Evolutionary conservation across 768 basidiomycete species (phyloP).

Genomic region (Trametes cubensis): DNA sequence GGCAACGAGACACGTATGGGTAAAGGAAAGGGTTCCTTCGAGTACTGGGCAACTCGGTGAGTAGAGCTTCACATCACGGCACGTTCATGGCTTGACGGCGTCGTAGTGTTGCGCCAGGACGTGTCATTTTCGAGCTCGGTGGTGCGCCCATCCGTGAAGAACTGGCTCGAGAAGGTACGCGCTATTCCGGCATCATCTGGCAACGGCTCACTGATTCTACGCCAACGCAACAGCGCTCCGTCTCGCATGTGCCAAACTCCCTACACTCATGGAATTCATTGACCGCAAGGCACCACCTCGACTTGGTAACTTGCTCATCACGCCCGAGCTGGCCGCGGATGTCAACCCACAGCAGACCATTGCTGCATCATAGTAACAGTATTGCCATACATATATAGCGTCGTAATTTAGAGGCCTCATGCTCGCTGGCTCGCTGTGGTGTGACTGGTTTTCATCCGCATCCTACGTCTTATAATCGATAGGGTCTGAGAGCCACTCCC

Average conservation of each 20-base stretch:
- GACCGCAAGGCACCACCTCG: constrained; percentile 67
- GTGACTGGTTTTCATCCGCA: no score
- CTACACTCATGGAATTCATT: constrained; percentile 88
- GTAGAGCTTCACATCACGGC: constrained; percentile 27
- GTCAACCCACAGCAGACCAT: constrained; percentile 4
- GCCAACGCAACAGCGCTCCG: constrained; percentile 65
- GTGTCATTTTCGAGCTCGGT: constrained; percentile 93
- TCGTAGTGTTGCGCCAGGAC: constrained; percentile 80
- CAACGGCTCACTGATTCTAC: not conserved
- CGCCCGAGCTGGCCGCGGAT: constrained; percentile 16
- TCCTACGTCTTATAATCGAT: no score
- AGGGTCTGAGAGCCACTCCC: no score
- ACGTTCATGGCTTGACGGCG: not conserved
- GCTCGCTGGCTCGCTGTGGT: no score
- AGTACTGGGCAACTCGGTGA: constrained; percentile 94
- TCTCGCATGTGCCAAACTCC: constrained; percentile 85
- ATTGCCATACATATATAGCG: constrained; percentile 1
- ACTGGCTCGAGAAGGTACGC: constrained; percentile 85
- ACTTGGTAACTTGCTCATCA: constrained; percentile 64
- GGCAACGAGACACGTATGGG: constrained; percentile 99
- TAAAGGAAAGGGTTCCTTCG: constrained; percentile 97
- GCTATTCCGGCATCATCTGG: not conserved
- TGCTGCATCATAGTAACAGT: not conserved
- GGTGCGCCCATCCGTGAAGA: constrained; percentile 89
- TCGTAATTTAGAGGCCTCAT: not conserved